Conservation (phyloP, 2,329 filamentous ascomycete species). For the Bretziella fagacearum region DNA sequence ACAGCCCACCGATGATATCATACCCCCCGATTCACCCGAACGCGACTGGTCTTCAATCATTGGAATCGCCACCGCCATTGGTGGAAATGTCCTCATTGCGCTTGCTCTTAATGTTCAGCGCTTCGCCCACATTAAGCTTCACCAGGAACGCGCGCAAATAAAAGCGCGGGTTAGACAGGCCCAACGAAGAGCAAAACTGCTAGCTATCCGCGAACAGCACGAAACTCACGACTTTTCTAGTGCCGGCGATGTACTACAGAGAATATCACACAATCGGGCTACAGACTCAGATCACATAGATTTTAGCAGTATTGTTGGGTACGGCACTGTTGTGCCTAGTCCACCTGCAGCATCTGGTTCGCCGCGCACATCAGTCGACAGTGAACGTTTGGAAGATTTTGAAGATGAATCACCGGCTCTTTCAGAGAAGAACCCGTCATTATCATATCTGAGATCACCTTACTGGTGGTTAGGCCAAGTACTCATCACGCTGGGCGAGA, state of each 20-base stretch:
- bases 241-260: not conserved
- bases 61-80: conserved; percentile 81
- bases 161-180: conserved; percentile 37
- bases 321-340: conserved; percentile 9
- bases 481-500: conserved; percentile 82
- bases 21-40: conserved; percentile 22
- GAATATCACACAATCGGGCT: not conserved
- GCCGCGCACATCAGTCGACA: conserved; percentile 3
- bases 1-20: conserved; percentile 1
- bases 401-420: not conserved
- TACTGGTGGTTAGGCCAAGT: conserved; percentile 96
- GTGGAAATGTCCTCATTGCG: conserved; percentile 85
- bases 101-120: conserved; percentile 92
- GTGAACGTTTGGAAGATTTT: conserved; percentile 12
- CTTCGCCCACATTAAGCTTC: conserved; percentile 78
- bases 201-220: conserved; percentile 2
- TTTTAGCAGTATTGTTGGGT: not conserved
- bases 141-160: conserved; percentile 47
- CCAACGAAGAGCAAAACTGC: conserved; percentile 25
- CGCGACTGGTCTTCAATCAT: conserved; percentile 82
- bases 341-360: conserved; percentile 1
- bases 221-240: conserved; percentile 2
- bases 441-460: conserved; percentile 71
- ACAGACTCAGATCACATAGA: not conserved
- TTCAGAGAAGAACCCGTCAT: conserved; percentile 25